Base-by-base conservation (phyloP, 805 yeast genomes). In the Candida stauntonica region DNA sequence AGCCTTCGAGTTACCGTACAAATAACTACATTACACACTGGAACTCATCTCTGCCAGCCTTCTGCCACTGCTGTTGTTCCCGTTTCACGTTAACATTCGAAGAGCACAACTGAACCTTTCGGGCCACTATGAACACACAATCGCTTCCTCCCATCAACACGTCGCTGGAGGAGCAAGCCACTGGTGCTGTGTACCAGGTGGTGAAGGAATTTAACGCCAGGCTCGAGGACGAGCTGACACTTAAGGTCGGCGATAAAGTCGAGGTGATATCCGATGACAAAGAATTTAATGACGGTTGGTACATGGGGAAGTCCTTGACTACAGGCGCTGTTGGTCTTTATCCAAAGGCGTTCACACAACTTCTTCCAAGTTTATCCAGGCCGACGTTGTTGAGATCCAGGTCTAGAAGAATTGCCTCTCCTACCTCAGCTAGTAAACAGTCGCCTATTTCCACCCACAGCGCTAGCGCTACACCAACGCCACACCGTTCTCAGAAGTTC, bases 281-380 rank as follows among this genome's bases (percentile, higher is more conserved):
- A 45, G 96, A 86, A 55, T 93, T 84, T 61, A 84, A 86, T 52
- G 98, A 93, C 61, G 97, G 98, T 14, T 93, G 99, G 99, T 93
- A 82, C 57, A 83, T 86, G 73, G 96, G 96, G 4, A 79, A 77
- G 43, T 89, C 89, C 51, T 56, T 86, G 35, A 55, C 74, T 35
- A 79, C 91, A 0, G 75, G 77, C 38, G 73, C 75, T 37, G 91
- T 86, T 11, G 99, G 99, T 0, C 66, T 91, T 29, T 93, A 88
- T 55, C 99, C 99, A 12, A 85, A 84, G 48, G 78, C 87, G 3
- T 91, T 91, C 60, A 89, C 97, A 2, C 81, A 81, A 49, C 57
- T 73, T 8, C 61, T 65, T 5, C 64, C 61, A 20, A 51, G 59
- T 14, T 56, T 60, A 17, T 47, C 60, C 14, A 61, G 59, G 39